Conservation (phyloP, 495 filamentous ascomycete genomes). For the Pseudomonodictys pantanalensis region DNA sequence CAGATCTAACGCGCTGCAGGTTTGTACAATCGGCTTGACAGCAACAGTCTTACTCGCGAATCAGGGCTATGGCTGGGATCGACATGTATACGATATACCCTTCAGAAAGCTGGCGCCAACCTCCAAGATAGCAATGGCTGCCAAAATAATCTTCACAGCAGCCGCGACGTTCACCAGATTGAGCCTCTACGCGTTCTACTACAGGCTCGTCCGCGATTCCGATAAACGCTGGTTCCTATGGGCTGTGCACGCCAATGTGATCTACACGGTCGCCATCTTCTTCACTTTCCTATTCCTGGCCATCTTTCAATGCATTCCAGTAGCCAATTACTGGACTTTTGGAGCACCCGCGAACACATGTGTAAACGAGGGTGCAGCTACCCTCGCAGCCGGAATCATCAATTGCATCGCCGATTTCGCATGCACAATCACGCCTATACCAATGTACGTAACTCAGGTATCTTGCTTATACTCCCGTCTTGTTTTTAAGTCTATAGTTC, state of each 20-base stretch:
- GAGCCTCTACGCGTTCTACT: slow-evolving; percentile 58
- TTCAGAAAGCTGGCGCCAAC: slow-evolving; percentile 19
- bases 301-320: slow-evolving; percentile 59
- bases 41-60: slow-evolving; percentile 37
- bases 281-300: slow-evolving; percentile 50
- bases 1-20: slow-evolving; percentile 11
- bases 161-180: slow-evolving; percentile 56
- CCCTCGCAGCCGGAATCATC: slow-evolving; percentile 55
- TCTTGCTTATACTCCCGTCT: too few relatives aligned
- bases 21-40: slow-evolving; percentile 35
- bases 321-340: slow-evolving; percentile 18
- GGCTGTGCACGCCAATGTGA: slow-evolving; percentile 47
- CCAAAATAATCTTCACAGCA: slow-evolving; percentile 53
- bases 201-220: slow-evolving; percentile 48
- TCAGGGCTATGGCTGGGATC: slow-evolving; percentile 50
- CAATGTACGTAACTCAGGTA: slow-evolving; percentile 56
- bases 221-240: slow-evolving; percentile 43
- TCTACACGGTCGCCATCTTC: slow-evolving; percentile 47
- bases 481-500: too few relatives aligned
- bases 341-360: slow-evolving; percentile 48
- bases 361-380: slow-evolving; percentile 49
- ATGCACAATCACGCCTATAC: slow-evolving; percentile 57
- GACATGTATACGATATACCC: slow-evolving; percentile 57
- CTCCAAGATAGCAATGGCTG: slow-evolving; percentile 50
- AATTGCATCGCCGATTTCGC: slow-evolving; percentile 61